Evolutionary conservation across 2,329 filamentous ascomycete species (phyloP), one percentile per base, ranked within the genome.

Genomic region (Septoria linicola): DNA sequence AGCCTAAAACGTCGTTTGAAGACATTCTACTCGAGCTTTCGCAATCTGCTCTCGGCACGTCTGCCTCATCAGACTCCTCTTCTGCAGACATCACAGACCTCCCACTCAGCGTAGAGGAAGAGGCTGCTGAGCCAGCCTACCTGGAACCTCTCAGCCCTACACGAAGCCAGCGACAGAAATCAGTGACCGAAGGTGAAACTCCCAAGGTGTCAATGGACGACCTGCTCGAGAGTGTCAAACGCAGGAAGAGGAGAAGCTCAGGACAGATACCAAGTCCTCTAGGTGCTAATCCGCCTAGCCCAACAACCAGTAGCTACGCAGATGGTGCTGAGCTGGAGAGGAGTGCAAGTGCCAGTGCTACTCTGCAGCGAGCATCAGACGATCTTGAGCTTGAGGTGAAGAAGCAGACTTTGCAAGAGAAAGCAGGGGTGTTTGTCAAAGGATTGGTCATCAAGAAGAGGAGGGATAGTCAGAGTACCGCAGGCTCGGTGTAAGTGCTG

Each of bases 121-220:
- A 47, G 20, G 14, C 36, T 5, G 16, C 14, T 3, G 49, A 46
- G 16, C 25, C 45, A 1, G 53, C 58, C 8, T 58, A 58, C 36
- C 52, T 60, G 27, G 58, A 51, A 37, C 57, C 58, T 4, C 53
- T 55, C 34, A 55, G 20, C 13, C 41, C 58, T 1, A 51, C 41
- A 19, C 23, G 42, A 7, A 43, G 41, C 14, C 20, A 40, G 17
- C 35, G 30, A 19, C 47, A 40, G 19, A 58, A 47, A 36, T 44
- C 44, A 13, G 8, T 52, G 7, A 49, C 47, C 0, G 57, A 58
- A 40, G 55, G 58, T 10, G 54, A 59, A 1, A 63, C 62, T 2
- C 53, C 51, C n/a, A 59, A 56, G n/a, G 57, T 62, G 2, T 58
- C 57, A 3, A 58, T 64, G 59, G 55, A 61, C 35, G 64, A 65